Base-by-base conservation (phyloP, 2,329 filamentous ascomycete genomes). In the Arthrinium phaeospermum region DNA sequence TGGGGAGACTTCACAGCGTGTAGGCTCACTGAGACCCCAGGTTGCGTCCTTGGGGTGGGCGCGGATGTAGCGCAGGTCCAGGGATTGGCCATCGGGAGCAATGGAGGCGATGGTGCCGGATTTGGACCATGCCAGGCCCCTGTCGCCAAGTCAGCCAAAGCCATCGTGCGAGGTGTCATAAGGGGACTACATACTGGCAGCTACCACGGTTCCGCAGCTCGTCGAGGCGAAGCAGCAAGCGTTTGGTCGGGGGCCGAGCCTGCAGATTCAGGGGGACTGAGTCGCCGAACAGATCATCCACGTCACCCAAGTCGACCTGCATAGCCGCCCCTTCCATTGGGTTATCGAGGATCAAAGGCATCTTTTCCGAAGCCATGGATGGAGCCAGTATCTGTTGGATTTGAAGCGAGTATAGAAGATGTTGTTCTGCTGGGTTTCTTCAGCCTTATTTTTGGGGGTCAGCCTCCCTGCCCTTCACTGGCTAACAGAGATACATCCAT, bases 81-180 rank as follows among this genome's bases (percentile, higher is more conserved):
- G 85, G 19, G 86, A 87, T 68, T 88, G 88, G 41, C 93, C 93
- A 82, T 95, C 92, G 22, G 89, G 84, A 27, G 91, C 89, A 75
- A 98, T 92, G 71, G 92, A 92, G 41, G 95, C 95, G 76, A 98
- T 94, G 73, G 92, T 94, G 61, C 96, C 96, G 73, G 91, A 89
- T 77, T 92, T 95, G 14, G 96, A 98, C 95, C 96, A 98, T 44
- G 93, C 91, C 71, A 98, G 89, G 75, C 90, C 91, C 80, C 95
- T 68, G 13, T 68, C 34, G 19, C 4, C 3, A n/a, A 68, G 14
- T 67, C 68, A 44, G 51, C 30, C 71, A 76, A 73, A 80, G 75
- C 71, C 68, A 76, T n/a, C 45, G 69, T 34, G 12, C 45, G n/a
- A 64, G 51, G 68, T 70, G 47, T 16, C 51, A 68, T 67, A 61